A percentile compares a stretch with the other conserved stretches of the same genome.
Conservation (phyloP, 345 rosid species). For the Eucalyptus albens region DNA sequence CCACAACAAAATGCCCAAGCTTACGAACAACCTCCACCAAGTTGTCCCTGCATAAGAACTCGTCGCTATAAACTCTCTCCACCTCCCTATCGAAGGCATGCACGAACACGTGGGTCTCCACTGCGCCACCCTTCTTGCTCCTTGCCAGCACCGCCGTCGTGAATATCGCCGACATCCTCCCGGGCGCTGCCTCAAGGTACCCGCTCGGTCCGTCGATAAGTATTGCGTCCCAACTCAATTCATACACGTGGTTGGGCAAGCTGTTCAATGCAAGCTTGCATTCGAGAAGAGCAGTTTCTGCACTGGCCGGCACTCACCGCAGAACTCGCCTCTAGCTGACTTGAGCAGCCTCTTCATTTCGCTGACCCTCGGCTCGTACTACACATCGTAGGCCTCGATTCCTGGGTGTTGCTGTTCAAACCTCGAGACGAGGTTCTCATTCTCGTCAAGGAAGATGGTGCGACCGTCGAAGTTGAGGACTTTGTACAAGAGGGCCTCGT, state of each 20-base stretch:
- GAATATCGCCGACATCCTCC: background rate
- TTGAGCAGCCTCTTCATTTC: background rate
- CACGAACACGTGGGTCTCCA: constrained; percentile 61
- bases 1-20: background rate
- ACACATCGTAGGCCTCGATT: background rate
- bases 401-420: background rate
- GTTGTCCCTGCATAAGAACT: background rate
- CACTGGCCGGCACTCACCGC: background rate
- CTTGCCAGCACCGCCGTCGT: constrained; percentile 1
- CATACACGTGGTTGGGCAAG: background rate
- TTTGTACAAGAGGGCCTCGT: no score
- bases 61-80: background rate
- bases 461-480: background rate
- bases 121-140: constrained; percentile 44
- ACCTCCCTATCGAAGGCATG: constrained; percentile 18
- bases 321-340: background rate
- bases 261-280: background rate
- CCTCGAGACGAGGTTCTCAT: background rate
- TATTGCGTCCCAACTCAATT: background rate
- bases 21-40: background rate
- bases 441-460: background rate
- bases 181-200: constrained; percentile 20
- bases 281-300: background rate
- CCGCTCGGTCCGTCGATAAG: no score
- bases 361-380: background rate